phyloP scores from a whole-genome alignment of 148 eudicot genomes.

The Gaultheria prostrata region DNA sequence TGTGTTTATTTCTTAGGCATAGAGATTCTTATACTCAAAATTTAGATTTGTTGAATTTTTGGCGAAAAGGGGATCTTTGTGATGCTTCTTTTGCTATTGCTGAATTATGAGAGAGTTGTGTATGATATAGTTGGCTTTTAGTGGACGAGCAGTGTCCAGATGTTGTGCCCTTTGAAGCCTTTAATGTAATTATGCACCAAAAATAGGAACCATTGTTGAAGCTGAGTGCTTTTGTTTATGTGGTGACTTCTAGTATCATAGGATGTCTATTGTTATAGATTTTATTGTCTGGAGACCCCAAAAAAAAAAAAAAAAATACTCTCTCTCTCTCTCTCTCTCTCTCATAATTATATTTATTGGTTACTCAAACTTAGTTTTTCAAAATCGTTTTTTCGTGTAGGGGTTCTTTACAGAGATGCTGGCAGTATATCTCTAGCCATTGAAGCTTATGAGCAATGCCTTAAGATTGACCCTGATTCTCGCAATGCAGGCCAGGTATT shows the following conservation, averaged over 20 bases:
- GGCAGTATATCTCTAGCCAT: conserved; percentile 87
- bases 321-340: conserved; percentile 17
- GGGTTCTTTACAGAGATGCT: conserved; percentile 97
- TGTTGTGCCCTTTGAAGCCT: not conserved
- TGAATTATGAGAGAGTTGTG: not conserved
- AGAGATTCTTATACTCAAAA: not conserved
- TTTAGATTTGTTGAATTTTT: not conserved
- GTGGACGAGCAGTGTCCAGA: not conserved
- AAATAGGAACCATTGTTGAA: not conserved
- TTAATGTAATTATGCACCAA: not conserved
- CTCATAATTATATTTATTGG: not conserved
- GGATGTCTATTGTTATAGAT: not conserved
- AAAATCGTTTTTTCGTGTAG: conserved; percentile 31
- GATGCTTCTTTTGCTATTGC: conserved; percentile 7
- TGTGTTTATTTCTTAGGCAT: not conserved
- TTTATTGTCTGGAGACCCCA: not conserved
- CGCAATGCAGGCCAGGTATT: conserved; percentile 99
- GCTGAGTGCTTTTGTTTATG: not conserved
- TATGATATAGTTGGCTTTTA: not conserved
- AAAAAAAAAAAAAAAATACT: not conserved
- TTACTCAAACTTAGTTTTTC: not conserved
- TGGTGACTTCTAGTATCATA: not conserved
- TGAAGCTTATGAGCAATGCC: conserved; percentile 98
- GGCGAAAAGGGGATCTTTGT: not conserved
- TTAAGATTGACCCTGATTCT: conserved; percentile 99